phyloP scores from a whole-genome alignment of 108 stramenopile genomes.

The Nitzschia sp. region DNA sequence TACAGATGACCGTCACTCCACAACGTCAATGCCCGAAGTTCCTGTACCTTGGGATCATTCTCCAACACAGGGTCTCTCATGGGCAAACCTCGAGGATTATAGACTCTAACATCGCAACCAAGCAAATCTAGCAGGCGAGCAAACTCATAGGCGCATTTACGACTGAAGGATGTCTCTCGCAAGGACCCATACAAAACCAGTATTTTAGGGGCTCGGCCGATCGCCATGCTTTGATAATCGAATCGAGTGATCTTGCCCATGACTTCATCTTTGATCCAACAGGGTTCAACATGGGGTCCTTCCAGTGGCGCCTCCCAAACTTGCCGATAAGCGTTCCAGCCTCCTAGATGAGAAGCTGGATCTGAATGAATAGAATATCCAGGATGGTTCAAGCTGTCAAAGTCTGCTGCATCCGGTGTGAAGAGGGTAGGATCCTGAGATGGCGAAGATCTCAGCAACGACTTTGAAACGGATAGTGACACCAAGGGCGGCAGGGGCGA shows the following conservation, averaged over 20 bases:
- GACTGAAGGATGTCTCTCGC: conserved; percentile 46
- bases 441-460: too few relatives aligned
- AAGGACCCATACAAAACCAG: conserved; percentile 63
- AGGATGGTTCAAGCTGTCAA: conserved; percentile 36
- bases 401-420: conserved; percentile 23
- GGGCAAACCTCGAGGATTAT: conserved; percentile 57
- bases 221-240: conserved; percentile 42
- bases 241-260: conserved; percentile 37
- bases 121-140: conserved; percentile 54
- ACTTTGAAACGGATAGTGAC: too few relatives aligned
- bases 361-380: conserved; percentile 47
- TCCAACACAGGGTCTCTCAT: conserved; percentile 57
- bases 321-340: conserved; percentile 49
- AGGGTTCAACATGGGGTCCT: conserved; percentile 1
- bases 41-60: conserved; percentile 53
- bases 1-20: conserved; percentile 65
- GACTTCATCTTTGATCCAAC: conserved; percentile 46
- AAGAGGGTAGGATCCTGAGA: too few relatives aligned
- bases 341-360: conserved; percentile 35
- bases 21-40: conserved; percentile 56
- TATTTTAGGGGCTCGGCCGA: conserved; percentile 48
- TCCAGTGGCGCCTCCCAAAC: conserved; percentile 20
- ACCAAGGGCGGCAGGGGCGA: too few relatives aligned
- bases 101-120: conserved; percentile 62
- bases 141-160: conserved; percentile 49